phyloP scores from a whole-genome alignment of 1,284 basidiomycete species.

The Mixia osmundae region DNA sequence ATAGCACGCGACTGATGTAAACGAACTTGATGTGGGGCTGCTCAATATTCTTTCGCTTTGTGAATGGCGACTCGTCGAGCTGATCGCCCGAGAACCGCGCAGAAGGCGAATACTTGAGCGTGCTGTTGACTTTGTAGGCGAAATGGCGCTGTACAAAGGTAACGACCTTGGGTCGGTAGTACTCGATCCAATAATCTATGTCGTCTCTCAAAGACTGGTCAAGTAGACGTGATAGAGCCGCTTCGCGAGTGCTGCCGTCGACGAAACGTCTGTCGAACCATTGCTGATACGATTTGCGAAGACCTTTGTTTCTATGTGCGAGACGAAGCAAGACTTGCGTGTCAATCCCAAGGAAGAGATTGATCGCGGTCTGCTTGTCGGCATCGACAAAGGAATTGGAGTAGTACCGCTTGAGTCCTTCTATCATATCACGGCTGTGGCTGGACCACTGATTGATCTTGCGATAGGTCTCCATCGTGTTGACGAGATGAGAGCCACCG shows the following conservation, averaged over 20 bases:
- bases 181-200: constrained; percentile 62
- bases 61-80: constrained; percentile 16
- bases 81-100: constrained; percentile 1
- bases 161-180: constrained; percentile 65
- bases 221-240: constrained; percentile 28
- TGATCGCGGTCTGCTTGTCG: constrained; percentile 93
- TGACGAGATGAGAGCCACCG: constrained; percentile 85
- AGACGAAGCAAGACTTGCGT: constrained; percentile 2
- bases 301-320: constrained; percentile 63
- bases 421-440: constrained; percentile 89
- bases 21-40: constrained; percentile 9
- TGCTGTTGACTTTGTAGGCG: constrained; percentile 66
- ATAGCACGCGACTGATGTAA: not conserved
- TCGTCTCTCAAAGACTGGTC: constrained; percentile 35
- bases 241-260: constrained; percentile 36
- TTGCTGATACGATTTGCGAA: no score
- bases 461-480: constrained; percentile 88
- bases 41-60: constrained; percentile 18
- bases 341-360: constrained; percentile 59
- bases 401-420: constrained; percentile 87
- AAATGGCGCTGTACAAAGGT: constrained; percentile 61
- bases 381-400: constrained; percentile 82
- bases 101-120: constrained; percentile 25
- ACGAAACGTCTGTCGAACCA: constrained; percentile 40
- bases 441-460: constrained; percentile 94